These are phyloP conservation scores for Trichoderma sp. DNA, from an alignment of 2,329 filamentous ascomycete genomes.

Conservation along the genomic window DNA sequence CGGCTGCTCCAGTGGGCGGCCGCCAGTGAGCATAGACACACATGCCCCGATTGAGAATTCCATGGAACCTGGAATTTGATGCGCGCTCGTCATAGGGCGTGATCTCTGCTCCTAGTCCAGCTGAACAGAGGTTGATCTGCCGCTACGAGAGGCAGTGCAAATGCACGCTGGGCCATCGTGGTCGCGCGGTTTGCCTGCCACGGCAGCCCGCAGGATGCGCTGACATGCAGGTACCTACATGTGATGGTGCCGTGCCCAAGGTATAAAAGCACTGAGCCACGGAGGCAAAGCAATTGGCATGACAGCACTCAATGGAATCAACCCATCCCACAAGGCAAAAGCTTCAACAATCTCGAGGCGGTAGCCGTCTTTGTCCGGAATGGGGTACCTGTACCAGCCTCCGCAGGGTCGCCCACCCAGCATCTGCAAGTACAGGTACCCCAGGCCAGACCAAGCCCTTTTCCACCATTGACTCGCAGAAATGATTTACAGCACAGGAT, in stretches of 20 bases:
- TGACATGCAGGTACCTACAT: background rate
- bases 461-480: conserved; percentile 17
- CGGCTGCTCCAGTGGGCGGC: conserved; percentile 11
- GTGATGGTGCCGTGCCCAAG: background rate
- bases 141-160: conserved; percentile 17
- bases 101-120: background rate
- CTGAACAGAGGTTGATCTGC: conserved; percentile 4
- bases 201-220: conserved; percentile 5
- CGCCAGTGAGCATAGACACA: background rate
- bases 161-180: conserved; percentile 5
- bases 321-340: background rate
- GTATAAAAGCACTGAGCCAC: background rate
- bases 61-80: background rate
- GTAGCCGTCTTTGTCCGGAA: background rate
- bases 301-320: background rate
- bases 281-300: background rate
- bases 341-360: background rate
- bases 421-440: background rate
- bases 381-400: background rate
- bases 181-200: conserved; percentile 15
- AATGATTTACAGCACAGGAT: conserved; percentile 25
- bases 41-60: background rate
- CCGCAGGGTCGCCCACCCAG: background rate
- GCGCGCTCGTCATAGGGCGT: background rate
- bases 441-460: background rate